A percentile compares a stretch with the other conserved stretches of the same genome.
These are phyloP conservation scores for Tuber microsphaerosporum DNA, from an alignment of 495 filamentous ascomycete species.

Conservation along the genomic window DNA sequence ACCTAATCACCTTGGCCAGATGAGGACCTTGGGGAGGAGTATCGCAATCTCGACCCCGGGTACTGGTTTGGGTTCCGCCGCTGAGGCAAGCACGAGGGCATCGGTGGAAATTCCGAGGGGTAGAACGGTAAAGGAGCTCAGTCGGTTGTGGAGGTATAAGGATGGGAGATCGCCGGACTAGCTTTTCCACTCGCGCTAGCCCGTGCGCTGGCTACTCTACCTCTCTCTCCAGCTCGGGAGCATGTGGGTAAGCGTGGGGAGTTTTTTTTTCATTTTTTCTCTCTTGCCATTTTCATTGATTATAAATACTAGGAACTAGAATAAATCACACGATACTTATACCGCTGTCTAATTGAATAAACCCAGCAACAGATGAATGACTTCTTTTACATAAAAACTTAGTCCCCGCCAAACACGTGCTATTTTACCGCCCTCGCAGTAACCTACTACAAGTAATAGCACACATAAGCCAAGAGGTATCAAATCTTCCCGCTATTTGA, in stretches of 20 bases:
- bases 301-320: not conserved
- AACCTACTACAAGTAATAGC: not conserved
- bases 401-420: not conserved
- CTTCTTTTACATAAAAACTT: not conserved
- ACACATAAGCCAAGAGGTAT: no score
- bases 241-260: not conserved
- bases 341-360: not conserved
- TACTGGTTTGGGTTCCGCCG: not conserved
- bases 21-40: not conserved
- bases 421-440: not conserved
- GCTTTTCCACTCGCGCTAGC: not conserved
- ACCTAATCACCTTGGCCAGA: not conserved
- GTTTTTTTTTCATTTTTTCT: not conserved
- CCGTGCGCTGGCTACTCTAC: not conserved
- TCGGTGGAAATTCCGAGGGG: conserved; percentile 1
- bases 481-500: not conserved
- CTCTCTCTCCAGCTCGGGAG: not conserved
- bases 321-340: not conserved
- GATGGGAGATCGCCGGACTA: conserved; percentile 55
- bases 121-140: conserved; percentile 58
- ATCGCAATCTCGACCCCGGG: not conserved
- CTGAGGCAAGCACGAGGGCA: not conserved
- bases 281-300: not conserved
- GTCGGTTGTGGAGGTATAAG: conserved; percentile 65
- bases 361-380: not conserved